These are phyloP conservation scores for Cubamyces sp. DNA, from an alignment of 768 basidiomycete genomes.

Conservation along the genomic window DNA sequence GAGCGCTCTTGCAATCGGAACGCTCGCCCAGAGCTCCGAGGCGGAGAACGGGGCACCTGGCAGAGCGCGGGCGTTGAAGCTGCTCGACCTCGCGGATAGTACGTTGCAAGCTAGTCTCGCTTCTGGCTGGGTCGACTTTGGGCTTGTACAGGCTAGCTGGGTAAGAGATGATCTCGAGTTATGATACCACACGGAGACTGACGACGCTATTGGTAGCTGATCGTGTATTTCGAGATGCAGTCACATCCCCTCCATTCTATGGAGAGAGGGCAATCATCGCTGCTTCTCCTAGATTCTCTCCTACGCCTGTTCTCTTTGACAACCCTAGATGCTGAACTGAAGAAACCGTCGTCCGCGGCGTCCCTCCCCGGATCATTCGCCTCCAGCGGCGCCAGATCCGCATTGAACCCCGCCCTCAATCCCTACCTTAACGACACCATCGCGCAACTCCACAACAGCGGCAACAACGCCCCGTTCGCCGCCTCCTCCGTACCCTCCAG, in stretches of 20 bases:
- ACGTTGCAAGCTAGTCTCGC: conserved; percentile 73
- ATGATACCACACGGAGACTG: neutral
- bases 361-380: neutral
- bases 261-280: conserved; percentile 55
- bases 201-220: conserved; percentile 46
- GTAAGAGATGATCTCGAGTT: conserved; percentile 7
- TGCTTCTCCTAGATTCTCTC: conserved; percentile 67
- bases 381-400: neutral
- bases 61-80: conserved; percentile 57
- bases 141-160: conserved; percentile 74
- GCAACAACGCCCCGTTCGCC: neutral
- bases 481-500: neutral
- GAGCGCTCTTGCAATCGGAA: conserved; percentile 64
- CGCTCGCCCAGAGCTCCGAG: conserved; percentile 72
- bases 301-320: conserved; percentile 63
- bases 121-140: conserved; percentile 73
- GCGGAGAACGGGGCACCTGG: conserved; percentile 50
- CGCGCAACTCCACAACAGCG: neutral
- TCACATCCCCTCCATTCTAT: conserved; percentile 63
- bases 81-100: conserved; percentile 69
- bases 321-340: conserved; percentile 60
- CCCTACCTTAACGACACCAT: neutral
- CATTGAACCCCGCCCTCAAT: conserved; percentile 49
- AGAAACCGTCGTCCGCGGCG: conserved; percentile 48
- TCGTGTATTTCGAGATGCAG: conserved; percentile 74